Evolutionary conservation across 768 basidiomycete species (phyloP), one percentile per base, ranked within the genome.

Genomic region (Mycena vulgaris): DNA sequence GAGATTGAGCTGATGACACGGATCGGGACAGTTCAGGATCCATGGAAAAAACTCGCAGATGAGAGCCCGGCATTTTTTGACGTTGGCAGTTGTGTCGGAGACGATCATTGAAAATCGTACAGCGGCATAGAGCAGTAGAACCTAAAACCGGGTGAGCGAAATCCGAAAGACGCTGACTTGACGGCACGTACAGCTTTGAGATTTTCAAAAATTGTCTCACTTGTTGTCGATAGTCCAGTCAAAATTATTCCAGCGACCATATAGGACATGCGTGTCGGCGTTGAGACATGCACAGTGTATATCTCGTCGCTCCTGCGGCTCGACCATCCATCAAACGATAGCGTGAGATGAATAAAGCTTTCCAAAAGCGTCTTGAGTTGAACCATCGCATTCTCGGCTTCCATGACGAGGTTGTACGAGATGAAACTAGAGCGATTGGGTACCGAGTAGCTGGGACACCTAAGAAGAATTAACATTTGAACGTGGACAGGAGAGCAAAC

Each of bases 1-100:
- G 0, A 75, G 65, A 53, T 74, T 75, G 10, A 76, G 59, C 27
- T 70, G 65, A 45, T 76, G 74, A 30, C 69, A 70, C 0, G 68
- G 68, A 28, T 76, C 71, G 6, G 71, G 70, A 16, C 74, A 57
- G 47, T 74, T 76, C 0, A 76, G 23, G 13, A 76, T 76, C 58
- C 74, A 72, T 3, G 75, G 75, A 19, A 33, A 70, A 5, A 52
- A 45, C 3, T 42, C 28, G 37, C 70, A 76, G 10, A 76, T 69
- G 9, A 75, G 42, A 8, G 45, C 48, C 0, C 58, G 60, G 56
- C 66, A 56, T 42, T 73, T 76, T 51, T 64, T 59, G 3, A 72
- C 70, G 40, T 75, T 75, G 19, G 48, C 64, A 2, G 75, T 72
- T 6, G 72, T 73, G 40, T 76, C 74, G 1, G 74, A 75, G 10